Evolutionary conservation across 768 basidiomycete genomes (phyloP).

Genomic region (Melanogaster broomeanus): DNA sequence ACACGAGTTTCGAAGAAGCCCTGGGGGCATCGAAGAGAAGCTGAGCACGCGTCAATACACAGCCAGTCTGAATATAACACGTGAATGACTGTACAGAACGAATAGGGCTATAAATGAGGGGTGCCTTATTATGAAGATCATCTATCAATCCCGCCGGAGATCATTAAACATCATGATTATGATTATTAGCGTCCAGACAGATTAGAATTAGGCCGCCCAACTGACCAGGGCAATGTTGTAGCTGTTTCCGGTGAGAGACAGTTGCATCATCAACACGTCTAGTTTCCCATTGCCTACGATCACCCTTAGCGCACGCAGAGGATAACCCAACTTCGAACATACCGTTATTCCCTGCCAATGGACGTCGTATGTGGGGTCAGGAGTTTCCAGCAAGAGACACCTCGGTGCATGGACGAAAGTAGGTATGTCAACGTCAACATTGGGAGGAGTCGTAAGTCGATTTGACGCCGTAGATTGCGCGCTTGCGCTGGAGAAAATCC

Average conservation of each 20-base stretch:
- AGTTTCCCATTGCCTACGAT: slow-evolving; percentile 57
- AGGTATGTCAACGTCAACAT: slow-evolving; percentile 61
- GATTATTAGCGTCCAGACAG: too few species aligned
- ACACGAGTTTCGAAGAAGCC: too few species aligned
- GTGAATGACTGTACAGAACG: slow-evolving; percentile 39
- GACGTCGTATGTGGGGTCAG: background rate
- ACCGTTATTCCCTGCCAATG: slow-evolving; percentile 6
- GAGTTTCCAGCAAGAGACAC: slow-evolving; percentile 25
- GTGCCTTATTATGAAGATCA: slow-evolving; percentile 56
- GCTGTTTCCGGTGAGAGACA: slow-evolving; percentile 54
- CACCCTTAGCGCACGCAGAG: background rate
- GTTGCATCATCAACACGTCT: slow-evolving; percentile 55
- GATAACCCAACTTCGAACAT: background rate
- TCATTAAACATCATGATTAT: too few species aligned
- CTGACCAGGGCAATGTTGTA: slow-evolving; percentile 65
- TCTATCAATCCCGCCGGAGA: slow-evolving; percentile 43
- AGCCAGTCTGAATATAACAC: too few species aligned
- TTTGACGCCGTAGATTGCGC: slow-evolving; percentile 52
- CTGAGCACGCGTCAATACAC: too few species aligned
- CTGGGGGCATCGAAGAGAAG: too few species aligned
- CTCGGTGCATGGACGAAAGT: slow-evolving; percentile 62
- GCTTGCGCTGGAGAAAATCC: slow-evolving; percentile 45
- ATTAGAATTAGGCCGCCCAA: slow-evolving; percentile 31
- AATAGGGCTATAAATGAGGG: background rate
- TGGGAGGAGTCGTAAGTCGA: slow-evolving; percentile 57